Base-by-base conservation (phyloP, 192 early-diverging fungal species). In the Pilobolus umbonatus region DNA sequence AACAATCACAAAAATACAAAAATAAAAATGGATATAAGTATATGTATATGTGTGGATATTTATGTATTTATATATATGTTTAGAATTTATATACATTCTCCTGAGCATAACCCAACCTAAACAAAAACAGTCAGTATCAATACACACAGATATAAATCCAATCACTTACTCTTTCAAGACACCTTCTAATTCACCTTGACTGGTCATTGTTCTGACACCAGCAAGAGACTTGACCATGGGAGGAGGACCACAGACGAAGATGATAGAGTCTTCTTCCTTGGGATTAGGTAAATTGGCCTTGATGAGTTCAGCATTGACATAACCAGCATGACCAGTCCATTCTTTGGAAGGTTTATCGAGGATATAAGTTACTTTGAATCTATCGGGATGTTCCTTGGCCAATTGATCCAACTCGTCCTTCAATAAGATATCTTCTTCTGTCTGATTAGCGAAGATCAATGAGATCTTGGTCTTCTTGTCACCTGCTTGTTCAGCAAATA, bases 151-250 rank as follows among this genome's bases (percentile, higher is more conserved):
- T 5, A 55, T 22, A 9, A n/a, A 2, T 75, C 43, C 22, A 73
- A 45, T 10, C 3, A 63, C 61, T 46, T 55, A 68, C 67, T 87
- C 80, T 80, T 88, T 85, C 39, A 98, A 76, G 17, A 93, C 71
- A 48, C 95, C 95, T 22, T 67, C 74, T 40, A 98, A 64, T 30
- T 85, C 80, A 40, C 95, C 93, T 73, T 96, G 95, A 22, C 79
- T 81, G 54, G 69, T 88, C 36, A 79, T 80, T 5, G 80, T 85
- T 82, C 95, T 98, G 52, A 72, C 43, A 22, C 95, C 95, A 64
- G 86, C 84, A 51, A 94, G 55, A 7, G 73, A 38, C 55, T 74
- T 79, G 64, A 93, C 74, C 87, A 93, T 87, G 22, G 69, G 80
- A 38, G 72, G 55, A 35, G 91, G 91, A n/a, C 91, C 71, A 46